Base-by-base conservation (phyloP, 345 rosid species). In the Pelargonium nanum region DNA sequence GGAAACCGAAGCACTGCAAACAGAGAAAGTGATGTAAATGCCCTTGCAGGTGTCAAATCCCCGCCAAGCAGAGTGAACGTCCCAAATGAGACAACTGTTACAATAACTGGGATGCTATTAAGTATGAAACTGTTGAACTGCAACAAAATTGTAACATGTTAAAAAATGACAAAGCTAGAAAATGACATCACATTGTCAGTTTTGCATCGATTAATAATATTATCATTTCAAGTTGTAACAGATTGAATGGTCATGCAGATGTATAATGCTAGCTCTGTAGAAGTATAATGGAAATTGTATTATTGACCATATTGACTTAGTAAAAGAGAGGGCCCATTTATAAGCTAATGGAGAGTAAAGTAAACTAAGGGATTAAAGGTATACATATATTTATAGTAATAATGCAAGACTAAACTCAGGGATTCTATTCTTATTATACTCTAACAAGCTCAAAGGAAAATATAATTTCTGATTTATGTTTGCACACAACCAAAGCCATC, bases 1-100 rank as follows among this genome's bases (percentile, higher is more conserved):
- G 97, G 97, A 67, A 73, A 70, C 58, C 91, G 83, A 30, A 93
- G 78, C 65, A 93, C 75, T 52, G 96, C 79, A 56, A 93, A 93
- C 26, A 93, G 77, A 64, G 99, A 93, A 44, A 93, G 94, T 25
- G 99, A 93, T 61, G 99, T 89, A 77, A 93, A 93, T 64, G 99
- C 97, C 66, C 86, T 85, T 16, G 96, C 89, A 51, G 97, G 97
- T 56, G 99, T 93, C 71, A 93, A 71, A 69, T 84, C 87, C 65
- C 99, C 99, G 55, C 99, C 99, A 66, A 89, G 88, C 76, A 87
- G 64, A 73, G 96, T 89, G 70, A 85, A 89, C 66, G 79, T 69
- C 67, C 97, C 97, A 76, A 93, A 93, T 65, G 97, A 89, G 75
- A 81, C 73, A 54, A 87, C 94, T 0, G 97, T 87, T 70, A 87